Conservation (phyloP, 352 stramenopile genomes). For the Pythium monospermum region DNA sequence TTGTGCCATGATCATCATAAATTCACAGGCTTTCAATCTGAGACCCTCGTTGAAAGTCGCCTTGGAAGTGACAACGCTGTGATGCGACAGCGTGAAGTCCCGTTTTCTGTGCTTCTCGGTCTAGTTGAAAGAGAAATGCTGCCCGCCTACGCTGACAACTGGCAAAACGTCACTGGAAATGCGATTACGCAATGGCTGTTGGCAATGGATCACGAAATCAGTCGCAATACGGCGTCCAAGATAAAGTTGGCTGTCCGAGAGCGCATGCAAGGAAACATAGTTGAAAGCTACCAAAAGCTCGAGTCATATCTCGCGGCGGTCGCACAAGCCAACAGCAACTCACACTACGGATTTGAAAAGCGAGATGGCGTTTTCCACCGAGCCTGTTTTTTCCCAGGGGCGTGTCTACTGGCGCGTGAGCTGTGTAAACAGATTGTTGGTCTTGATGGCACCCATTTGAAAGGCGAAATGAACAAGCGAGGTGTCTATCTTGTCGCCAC, state of each 20-base stretch:
- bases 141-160: neutral
- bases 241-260: neutral
- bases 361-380: slow-evolving; percentile 10
- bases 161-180: neutral
- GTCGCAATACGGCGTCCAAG: neutral
- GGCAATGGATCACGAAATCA: neutral
- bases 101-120: neutral
- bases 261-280: neutral
- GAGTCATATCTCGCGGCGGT: neutral
- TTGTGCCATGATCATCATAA: slow-evolving; percentile 5
- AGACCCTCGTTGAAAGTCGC: neutral
- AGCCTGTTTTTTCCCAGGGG: slow-evolving; percentile 3
- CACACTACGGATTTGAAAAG: slow-evolving; percentile 6
- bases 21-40: neutral
- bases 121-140: neutral
- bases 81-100: neutral
- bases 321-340: neutral
- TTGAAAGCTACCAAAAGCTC: neutral
- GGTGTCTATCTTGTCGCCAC: slow-evolving; percentile 18
- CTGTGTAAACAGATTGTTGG: slow-evolving; percentile 1
- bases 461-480: slow-evolving; percentile 23
- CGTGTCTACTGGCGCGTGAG: neutral
- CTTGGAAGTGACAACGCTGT: neutral
- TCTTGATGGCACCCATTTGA: slow-evolving; percentile 21
- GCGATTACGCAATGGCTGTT: neutral